Conservation (phyloP, 352 stramenopile species). For the Lagenidium sp. region DNA sequence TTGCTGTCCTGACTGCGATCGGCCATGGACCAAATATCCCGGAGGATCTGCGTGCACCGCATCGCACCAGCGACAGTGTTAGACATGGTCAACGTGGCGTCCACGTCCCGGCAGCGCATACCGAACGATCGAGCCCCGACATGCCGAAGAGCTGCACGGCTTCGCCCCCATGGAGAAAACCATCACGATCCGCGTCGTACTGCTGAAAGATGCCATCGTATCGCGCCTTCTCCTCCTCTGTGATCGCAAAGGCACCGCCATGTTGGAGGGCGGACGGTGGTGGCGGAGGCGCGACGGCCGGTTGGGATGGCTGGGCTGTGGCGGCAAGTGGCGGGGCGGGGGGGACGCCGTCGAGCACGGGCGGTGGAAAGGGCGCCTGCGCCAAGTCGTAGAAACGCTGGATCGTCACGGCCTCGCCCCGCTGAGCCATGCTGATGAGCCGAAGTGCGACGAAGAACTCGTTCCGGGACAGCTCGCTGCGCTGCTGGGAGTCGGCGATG, state of each 20-base stretch:
- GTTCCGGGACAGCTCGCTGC: slow-evolving; percentile 62
- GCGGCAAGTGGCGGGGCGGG: too few relatives aligned
- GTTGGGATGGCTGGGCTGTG: not conserved
- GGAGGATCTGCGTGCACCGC: slow-evolving; percentile 68
- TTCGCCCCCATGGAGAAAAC: slow-evolving; percentile 85
- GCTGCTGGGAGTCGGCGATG: slow-evolving; percentile 58
- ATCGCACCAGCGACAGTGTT: not conserved
- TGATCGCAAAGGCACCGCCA: slow-evolving; percentile 66
- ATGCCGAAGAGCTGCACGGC: slow-evolving; percentile 92
- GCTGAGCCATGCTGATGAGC: slow-evolving; percentile 77
- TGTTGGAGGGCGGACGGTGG: not conserved
- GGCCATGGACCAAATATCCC: slow-evolving; percentile 89
- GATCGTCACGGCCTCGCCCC: slow-evolving; percentile 49
- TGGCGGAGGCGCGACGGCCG: not conserved
- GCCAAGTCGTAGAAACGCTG: slow-evolving; percentile 69
- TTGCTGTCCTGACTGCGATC: slow-evolving; percentile 89
- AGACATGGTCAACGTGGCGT: slow-evolving; percentile 2
- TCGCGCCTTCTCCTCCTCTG: slow-evolving; percentile 77
- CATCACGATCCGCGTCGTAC: slow-evolving; percentile 86
- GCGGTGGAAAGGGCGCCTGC: slow-evolving; percentile 37
- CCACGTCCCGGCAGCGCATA: too few relatives aligned
- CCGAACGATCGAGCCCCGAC: slow-evolving; percentile 85
- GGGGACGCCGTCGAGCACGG: slow-evolving; percentile 54
- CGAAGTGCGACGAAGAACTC: slow-evolving; percentile 86
- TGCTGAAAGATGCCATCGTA: slow-evolving; percentile 91